A percentile compares a stretch with the other conserved stretches of the same genome.
phyloP scores from a whole-genome alignment of 805 yeast species.

The Wickerhamomyces bovis region DNA sequence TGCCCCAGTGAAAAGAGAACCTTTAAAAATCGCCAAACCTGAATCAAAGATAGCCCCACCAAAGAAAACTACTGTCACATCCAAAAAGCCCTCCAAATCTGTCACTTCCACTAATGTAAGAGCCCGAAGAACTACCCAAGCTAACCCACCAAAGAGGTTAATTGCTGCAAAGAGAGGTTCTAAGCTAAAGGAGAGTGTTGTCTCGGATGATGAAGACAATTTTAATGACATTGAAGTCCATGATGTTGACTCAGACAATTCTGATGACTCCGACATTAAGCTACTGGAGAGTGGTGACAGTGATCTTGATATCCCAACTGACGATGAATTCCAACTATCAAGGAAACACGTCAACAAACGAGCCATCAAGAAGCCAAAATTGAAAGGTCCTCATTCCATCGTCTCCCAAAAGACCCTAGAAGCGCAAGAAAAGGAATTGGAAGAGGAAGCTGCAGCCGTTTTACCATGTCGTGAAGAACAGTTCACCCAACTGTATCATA shows the following conservation, averaged over 20 bases:
- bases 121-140: constrained; percentile 17
- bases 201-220: constrained; percentile 4
- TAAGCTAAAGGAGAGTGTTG: constrained; percentile 1
- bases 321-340: constrained; percentile 21
- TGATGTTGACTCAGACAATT: neutral
- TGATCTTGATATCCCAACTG: constrained; percentile 6
- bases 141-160: constrained; percentile 25
- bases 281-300: constrained; percentile 9
- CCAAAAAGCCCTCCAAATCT: neutral
- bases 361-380: constrained; percentile 20
- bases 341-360: constrained; percentile 23
- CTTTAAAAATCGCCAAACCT: neutral
- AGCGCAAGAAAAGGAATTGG: constrained; percentile 23
- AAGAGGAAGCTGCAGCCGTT: constrained; percentile 31
- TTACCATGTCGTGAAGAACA: constrained; percentile 88
- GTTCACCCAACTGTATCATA: constrained; percentile 60
- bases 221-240: neutral
- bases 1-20: constrained; percentile 1
- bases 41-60: neutral
- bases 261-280: constrained; percentile 8
- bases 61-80: no score
- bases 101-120: neutral
- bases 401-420: constrained; percentile 7
- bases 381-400: constrained; percentile 22
- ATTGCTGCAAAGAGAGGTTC: neutral